These are phyloP conservation scores for Naganishia vishniacii DNA, from an alignment of 768 basidiomycete genomes.

Conservation along the genomic window DNA sequence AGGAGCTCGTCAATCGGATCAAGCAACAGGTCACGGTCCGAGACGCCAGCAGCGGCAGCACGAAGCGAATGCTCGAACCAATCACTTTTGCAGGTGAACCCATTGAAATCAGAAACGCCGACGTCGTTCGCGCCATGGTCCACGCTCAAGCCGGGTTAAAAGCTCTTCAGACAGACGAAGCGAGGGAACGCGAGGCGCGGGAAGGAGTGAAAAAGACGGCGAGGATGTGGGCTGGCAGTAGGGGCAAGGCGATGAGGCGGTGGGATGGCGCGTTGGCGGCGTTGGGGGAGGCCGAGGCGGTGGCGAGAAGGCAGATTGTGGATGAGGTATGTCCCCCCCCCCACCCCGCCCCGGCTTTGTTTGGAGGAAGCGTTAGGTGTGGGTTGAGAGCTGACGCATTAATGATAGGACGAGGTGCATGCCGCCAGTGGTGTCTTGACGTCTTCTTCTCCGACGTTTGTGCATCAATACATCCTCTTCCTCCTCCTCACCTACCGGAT, in stretches of 20 bases:
- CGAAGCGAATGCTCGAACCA: slow-evolving; percentile 57
- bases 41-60: slow-evolving; percentile 47
- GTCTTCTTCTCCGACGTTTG: slow-evolving; percentile 47
- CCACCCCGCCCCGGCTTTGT: no score
- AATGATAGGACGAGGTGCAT: neutral
- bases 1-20: slow-evolving; percentile 54
- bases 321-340: slow-evolving; percentile 64
- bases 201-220: slow-evolving; percentile 39
- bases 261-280: slow-evolving; percentile 80
- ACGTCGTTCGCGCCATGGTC: slow-evolving; percentile 78
- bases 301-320: slow-evolving; percentile 58
- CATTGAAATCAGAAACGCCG: slow-evolving; percentile 80
- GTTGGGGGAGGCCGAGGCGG: slow-evolving; percentile 81
- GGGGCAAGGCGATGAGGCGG: slow-evolving; percentile 60
- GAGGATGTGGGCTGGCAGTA: slow-evolving; percentile 35
- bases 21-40: slow-evolving; percentile 57
- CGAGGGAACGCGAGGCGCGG: slow-evolving; percentile 47
- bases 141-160: slow-evolving; percentile 73
- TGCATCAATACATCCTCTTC: slow-evolving; percentile 80
- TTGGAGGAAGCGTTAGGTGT: neutral
- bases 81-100: slow-evolving; percentile 75
- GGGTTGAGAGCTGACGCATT: neutral
- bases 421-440: neutral
- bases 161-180: slow-evolving; percentile 52
- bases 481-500: slow-evolving; percentile 81